Evolutionary conservation across 108 stramenopile species (phyloP).

Genomic region (Epithemia pelagica): DNA sequence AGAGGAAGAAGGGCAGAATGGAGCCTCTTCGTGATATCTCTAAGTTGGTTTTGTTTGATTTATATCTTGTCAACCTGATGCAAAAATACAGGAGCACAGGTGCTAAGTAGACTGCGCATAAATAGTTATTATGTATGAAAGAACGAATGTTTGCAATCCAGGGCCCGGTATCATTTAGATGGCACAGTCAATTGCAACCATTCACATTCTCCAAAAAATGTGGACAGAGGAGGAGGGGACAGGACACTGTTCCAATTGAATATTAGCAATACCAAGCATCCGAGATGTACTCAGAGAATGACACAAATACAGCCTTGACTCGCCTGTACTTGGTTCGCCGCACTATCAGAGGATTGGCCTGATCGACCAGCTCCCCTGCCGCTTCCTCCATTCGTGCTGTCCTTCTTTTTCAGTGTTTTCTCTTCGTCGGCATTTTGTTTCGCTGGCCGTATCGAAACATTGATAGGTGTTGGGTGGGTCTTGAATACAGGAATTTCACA

Average conservation of each 20-base stretch:
- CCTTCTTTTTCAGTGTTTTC: conserved; percentile 4
- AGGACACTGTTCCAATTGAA: too few relatives aligned
- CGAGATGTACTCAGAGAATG: conserved; percentile 23
- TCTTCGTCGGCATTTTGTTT: conserved; percentile 2
- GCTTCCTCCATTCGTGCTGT: background rate
- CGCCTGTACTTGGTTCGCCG: conserved; percentile 3
- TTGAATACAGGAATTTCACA: conserved; percentile 74
- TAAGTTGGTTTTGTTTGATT: too few relatives aligned
- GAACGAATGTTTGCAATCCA: too few relatives aligned
- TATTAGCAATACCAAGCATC: too few relatives aligned
- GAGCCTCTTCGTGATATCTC: conserved; percentile 1
- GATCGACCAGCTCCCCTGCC: background rate
- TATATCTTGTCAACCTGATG: too few relatives aligned
- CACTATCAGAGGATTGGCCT: background rate
- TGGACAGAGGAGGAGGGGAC: too few relatives aligned
- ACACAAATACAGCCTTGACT: conserved; percentile 45
- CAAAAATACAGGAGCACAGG: background rate
- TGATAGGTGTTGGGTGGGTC: conserved; percentile 84
- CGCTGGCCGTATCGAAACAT: conserved; percentile 68
- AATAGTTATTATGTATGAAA: too few relatives aligned
- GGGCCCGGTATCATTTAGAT: too few relatives aligned
- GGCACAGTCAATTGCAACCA: too few relatives aligned
- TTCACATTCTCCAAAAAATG: too few relatives aligned
- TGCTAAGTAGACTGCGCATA: too few relatives aligned
- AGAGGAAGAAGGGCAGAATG: background rate